Evolutionary conservation across 1,284 basidiomycete species (phyloP), one percentile per base, ranked within the genome.

Genomic region (Meira miltonrushii): DNA sequence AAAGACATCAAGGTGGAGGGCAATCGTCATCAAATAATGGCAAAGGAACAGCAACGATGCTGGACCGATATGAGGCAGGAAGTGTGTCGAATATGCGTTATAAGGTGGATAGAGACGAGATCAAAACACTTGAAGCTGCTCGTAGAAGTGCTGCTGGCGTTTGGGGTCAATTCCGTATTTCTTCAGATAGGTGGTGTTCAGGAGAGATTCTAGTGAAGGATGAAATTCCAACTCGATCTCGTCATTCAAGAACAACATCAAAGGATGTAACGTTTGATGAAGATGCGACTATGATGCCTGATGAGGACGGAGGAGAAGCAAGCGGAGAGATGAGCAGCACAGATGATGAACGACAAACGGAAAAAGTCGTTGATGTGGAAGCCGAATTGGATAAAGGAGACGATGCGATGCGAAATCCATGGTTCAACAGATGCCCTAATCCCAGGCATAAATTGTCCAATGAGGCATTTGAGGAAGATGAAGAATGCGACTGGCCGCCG

Each of bases 51-150:
- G n/a, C 47, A 21, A 46, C 25, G 4, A 41, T 75, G 21, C 59
- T 75, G 15, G 71, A 74, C 28, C 59, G 63, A 7, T 75, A 74
- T 54, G 72, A 75, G 55, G 71, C 71, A 25, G 72, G 72, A 2
- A 68, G 65, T 23, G 58, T 75, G 48, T 62, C 61, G 21, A 59
- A 62, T 28, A 17, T 74, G 47, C 56, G 64, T 12, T 17, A 33
- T 8, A 64, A 65, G 38, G 46, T 73, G 46, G 60, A 68, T 7
- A 64, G 64, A 19, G 61, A 62, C 9, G 39, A 68, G 1, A 60
- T 75, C 0, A 59, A 59, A 1, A 50, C 59, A 53, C 59, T 75
- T 12, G 73, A 75, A 51, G 69, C 73, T 1, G 73, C 73, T 5
- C 63, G 73, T 7, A 62, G 73, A 28, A 75, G 71, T 51, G 70